A percentile compares a stretch with the other conserved stretches of the same genome.
phyloP scores from a whole-genome alignment of 208 protist species.

The Wallacemonas sp. region DNA sequence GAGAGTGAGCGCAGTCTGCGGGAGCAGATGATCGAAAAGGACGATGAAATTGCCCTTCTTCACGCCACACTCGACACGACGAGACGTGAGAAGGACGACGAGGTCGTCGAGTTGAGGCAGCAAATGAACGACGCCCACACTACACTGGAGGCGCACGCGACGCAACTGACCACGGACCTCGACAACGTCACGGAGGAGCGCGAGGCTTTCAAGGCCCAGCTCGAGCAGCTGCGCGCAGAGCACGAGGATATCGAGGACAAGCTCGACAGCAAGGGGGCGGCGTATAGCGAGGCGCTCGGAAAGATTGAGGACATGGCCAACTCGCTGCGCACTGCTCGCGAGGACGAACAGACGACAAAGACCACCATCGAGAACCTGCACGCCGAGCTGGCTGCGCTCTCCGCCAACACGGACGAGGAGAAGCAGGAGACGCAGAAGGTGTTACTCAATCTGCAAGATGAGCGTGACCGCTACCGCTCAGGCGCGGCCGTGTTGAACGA shows the following conservation, averaged over 20 bases:
- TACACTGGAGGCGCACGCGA: not conserved
- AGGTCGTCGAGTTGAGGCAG: not conserved
- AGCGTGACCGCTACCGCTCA: conserved; percentile 6
- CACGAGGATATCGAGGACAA: not conserved
- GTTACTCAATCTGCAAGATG: not conserved
- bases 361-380: not conserved
- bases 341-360: not conserved
- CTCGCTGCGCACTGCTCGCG: not conserved
- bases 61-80: not conserved
- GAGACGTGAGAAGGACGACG: not conserved
- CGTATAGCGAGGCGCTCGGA: not conserved
- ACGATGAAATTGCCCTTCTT: not conserved
- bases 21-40: not conserved
- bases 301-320: conserved; percentile 10
- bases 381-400: not conserved
- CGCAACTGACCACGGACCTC: not conserved
- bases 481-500: conserved; percentile 6
- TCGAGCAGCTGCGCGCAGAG: not conserved
- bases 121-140: not conserved
- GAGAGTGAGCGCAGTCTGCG: conserved; percentile 20
- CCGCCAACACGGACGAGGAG: conserved; percentile 1
- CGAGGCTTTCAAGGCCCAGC: not conserved
- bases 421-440: not conserved
- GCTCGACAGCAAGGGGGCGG: conserved; percentile 1
- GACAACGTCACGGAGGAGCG: not conserved